Percentiles rank a stretch among this genome's conserved stretches.
These are phyloP conservation scores for Leucogyrophana mollusca DNA, from an alignment of 768 basidiomycete genomes.

Conservation along the genomic window DNA sequence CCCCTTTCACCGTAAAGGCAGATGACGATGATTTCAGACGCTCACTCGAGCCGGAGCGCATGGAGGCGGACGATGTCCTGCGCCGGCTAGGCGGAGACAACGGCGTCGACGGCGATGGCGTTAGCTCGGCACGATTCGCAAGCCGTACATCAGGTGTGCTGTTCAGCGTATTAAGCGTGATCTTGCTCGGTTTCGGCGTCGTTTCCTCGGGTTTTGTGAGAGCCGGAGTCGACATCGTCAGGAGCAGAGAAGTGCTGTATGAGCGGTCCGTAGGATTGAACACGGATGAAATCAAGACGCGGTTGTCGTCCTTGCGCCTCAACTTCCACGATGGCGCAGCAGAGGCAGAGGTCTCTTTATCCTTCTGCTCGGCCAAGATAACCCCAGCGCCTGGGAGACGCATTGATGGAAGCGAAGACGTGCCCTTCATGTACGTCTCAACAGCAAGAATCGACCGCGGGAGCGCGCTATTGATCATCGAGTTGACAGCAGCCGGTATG, in stretches of 20 bases:
- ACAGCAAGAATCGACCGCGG: slow-evolving; percentile 71
- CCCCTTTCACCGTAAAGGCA: slow-evolving; percentile 61
- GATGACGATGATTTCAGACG: slow-evolving; percentile 40
- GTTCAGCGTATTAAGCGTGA: slow-evolving; percentile 25
- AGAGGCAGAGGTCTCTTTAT: slow-evolving; percentile 32
- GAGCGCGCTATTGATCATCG: slow-evolving; percentile 77
- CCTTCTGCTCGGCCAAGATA: slow-evolving; percentile 52
- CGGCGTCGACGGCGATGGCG: slow-evolving; percentile 21
- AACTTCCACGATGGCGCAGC: slow-evolving; percentile 55
- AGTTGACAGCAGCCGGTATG: slow-evolving; percentile 81
- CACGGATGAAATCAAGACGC: slow-evolving; percentile 53
- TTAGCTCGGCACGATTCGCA: slow-evolving; percentile 10
- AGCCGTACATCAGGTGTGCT: slow-evolving; percentile 16
- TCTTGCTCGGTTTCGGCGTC: slow-evolving; percentile 41
- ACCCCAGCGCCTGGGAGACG: slow-evolving; percentile 67
- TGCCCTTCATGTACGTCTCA: slow-evolving; percentile 69
- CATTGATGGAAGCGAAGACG: slow-evolving; percentile 63
- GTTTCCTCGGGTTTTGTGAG: slow-evolving; percentile 29
- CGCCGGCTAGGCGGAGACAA: slow-evolving; percentile 15
- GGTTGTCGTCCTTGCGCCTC: slow-evolving; percentile 55
- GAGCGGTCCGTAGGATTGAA: slow-evolving; percentile 50
- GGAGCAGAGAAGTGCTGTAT: slow-evolving; percentile 51
- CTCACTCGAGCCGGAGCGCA: slow-evolving; percentile 34
- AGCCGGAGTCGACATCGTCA: slow-evolving; percentile 29
- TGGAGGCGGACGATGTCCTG: slow-evolving; percentile 22